These are phyloP conservation scores for Psilocybe azurescens DNA, from an alignment of 768 basidiomycete species.

Conservation along the genomic window DNA sequence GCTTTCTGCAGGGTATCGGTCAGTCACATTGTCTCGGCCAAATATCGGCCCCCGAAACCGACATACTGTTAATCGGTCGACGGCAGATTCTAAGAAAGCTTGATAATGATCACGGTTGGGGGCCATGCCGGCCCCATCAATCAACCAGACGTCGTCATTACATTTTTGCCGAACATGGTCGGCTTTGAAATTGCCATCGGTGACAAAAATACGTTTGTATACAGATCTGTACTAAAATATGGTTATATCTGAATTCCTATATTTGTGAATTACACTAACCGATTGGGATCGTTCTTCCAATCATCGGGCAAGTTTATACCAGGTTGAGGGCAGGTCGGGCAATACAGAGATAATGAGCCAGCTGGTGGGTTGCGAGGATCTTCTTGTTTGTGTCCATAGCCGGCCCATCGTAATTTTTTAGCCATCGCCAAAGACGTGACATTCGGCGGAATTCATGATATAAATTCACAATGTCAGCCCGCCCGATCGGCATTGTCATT, in stretches of 20 bases:
- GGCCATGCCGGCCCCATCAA: constrained; percentile 22
- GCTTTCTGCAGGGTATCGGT: constrained; percentile 13
- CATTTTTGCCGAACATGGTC: constrained; percentile 17
- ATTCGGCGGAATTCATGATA: constrained; percentile 13
- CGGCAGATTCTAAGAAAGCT: constrained; percentile 9
- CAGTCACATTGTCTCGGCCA: neutral
- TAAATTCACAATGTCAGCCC: neutral
- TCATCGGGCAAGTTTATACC: constrained; percentile 18
- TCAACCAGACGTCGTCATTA: constrained; percentile 19
- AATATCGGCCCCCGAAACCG: neutral
- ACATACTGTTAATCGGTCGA: constrained; percentile 15
- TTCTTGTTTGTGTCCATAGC: neutral
- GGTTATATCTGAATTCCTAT: no score
- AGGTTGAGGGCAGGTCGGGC: constrained; percentile 22
- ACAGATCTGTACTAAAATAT: neutral
- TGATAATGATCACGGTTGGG: constrained; percentile 9
- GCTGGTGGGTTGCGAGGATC: neutral
- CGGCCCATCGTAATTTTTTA: constrained; percentile 16
- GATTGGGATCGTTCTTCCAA: neutral
- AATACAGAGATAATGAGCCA: constrained; percentile 17
- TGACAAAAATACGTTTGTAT: neutral
- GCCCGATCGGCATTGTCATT: constrained; percentile 4
- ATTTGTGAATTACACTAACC: neutral
- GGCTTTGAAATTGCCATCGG: constrained; percentile 28
- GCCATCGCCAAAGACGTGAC: constrained; percentile 11